Base-by-base conservation (phyloP, 2,329 filamentous ascomycete genomes). In the Biscogniauxia sp. region DNA sequence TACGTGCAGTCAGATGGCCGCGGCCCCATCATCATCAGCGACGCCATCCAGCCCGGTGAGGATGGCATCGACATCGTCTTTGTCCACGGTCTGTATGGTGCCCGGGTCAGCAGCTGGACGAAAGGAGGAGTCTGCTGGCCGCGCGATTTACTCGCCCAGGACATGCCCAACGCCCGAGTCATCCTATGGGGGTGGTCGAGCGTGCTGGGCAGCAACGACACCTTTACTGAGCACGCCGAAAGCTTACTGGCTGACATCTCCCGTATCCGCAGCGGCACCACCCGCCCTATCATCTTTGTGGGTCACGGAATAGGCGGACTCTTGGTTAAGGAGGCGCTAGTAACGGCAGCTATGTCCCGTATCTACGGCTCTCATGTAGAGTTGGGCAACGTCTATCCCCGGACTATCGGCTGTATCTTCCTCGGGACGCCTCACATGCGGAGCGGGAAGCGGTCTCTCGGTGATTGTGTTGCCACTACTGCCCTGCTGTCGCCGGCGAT, bases 351-450 rank as follows among this genome's bases (percentile, higher is more conserved):
- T 8, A 63, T 72, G 53, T 72, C 71, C 20, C 65, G 71, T 52
- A 72, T 72, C 20, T 72, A 72, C 57, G 70, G 70, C 49, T 62
- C 69, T 25, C 71, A 73, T 50, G 65, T 68, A n/a, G 70, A 72
- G 56, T 61, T 73, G 25, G 67, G 70, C 50, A 72, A 72, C 52
- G 66, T 72, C 3, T 73, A 72, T 28, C 71, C 71, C 8, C 65
- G 66, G n/a, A 72, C 71, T 9, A 60, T 72, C 50, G 71, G 71
- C 37, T 71, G 70, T 50, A 65, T 73, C 20, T 73, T 73, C 55
- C 55, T 73, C 8, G 69, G 70, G 17, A 73, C 71, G 3, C 71
- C 71, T 20, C 71, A 73, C 41, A 60, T 61, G 20, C 63, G 70
- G 55, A 67, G 62, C 23, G 69, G 69, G 28, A 71, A 71, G 51